Evolutionary conservation across 768 basidiomycete species (phyloP).

Genomic region (Macrolepiota fuliginosa): DNA sequence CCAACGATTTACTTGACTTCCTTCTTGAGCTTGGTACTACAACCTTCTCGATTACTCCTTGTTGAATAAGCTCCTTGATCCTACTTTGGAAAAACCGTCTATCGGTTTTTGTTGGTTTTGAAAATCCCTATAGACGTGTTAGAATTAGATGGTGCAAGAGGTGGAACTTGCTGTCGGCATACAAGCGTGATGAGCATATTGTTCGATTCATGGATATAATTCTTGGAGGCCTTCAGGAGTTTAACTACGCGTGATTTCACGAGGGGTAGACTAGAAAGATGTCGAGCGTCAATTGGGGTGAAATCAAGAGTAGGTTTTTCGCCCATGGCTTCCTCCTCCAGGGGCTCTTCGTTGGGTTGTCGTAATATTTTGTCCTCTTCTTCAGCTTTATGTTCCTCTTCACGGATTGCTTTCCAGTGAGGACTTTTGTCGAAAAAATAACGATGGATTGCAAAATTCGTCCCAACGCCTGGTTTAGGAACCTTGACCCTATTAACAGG

Average conservation of each 20-base stretch:
- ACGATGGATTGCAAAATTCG: conserved; percentile 77
- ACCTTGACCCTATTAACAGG: conserved; percentile 58
- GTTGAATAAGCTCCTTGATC: conserved; percentile 68
- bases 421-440: conserved; percentile 78
- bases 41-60: conserved; percentile 74
- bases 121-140: conserved; percentile 57
- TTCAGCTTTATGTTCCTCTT: conserved; percentile 61
- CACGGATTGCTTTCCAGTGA: conserved; percentile 74
- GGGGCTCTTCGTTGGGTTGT: conserved; percentile 27
- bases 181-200: conserved; percentile 81
- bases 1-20: conserved; percentile 40
- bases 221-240: conserved; percentile 66
- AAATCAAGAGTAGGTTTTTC: conserved; percentile 44
- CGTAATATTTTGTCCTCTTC: conserved; percentile 24
- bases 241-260: conserved; percentile 70
- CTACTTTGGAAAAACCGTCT: conserved; percentile 81
- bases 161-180: conserved; percentile 22
- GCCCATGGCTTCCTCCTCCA: conserved; percentile 30
- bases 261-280: conserved; percentile 72
- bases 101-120: conserved; percentile 70
- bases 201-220: conserved; percentile 67
- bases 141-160: not conserved
- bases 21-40: conserved; percentile 59
- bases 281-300: conserved; percentile 73
- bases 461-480: conserved; percentile 72